Evolutionary conservation across 225 moss, liverwort and hornwort genomes (phyloP).

Genomic region (Rhytidiadelphus loreus): DNA sequence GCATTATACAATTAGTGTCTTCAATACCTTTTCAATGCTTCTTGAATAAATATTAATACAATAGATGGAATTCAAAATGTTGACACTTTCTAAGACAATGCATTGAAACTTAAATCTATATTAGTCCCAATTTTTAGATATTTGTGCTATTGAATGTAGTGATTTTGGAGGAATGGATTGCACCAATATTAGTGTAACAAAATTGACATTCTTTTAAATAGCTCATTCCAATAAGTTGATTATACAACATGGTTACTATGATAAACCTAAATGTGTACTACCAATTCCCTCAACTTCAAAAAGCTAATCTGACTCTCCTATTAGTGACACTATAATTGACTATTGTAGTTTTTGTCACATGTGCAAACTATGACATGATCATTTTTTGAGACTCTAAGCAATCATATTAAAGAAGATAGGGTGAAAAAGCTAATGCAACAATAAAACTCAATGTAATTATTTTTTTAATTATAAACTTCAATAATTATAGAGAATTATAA

Average conservation of each 20-base stretch:
- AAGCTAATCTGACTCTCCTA: too few relatives aligned
- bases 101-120: not conserved
- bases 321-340: not conserved
- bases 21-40: not conserved
- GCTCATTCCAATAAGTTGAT: not conserved
- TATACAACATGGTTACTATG: not conserved
- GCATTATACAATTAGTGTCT: not conserved
- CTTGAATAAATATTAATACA: not conserved
- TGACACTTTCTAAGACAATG: not conserved
- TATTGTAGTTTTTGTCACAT: not conserved
- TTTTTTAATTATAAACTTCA: too few relatives aligned
- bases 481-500: not conserved
- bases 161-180: not conserved
- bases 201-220: not conserved
- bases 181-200: not conserved
- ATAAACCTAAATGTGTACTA: not conserved
- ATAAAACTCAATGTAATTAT: not conserved
- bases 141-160: not conserved
- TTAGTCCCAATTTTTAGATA: not conserved
- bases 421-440: not conserved
- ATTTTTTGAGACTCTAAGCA: not conserved
- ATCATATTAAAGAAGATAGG: not conserved
- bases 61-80: accelerated
- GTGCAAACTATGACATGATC: not conserved
- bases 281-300: not conserved